Conservation (phyloP, 768 basidiomycete genomes). For the Rhizopogon roseolus region DNA sequence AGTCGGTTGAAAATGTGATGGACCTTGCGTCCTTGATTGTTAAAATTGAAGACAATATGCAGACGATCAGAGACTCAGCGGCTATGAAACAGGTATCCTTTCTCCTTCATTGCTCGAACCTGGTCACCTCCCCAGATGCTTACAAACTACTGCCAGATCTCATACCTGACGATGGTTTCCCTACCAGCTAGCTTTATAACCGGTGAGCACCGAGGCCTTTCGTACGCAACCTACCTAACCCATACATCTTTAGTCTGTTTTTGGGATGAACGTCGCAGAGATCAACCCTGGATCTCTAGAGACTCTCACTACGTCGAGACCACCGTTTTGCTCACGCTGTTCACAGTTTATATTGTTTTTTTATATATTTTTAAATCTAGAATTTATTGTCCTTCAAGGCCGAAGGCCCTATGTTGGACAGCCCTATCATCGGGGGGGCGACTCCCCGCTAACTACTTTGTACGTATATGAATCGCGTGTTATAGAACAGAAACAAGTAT, state of each 20-base stretch:
- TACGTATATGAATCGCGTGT: too few species aligned
- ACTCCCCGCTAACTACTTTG: too few species aligned
- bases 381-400: too few species aligned
- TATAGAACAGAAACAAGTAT: too few species aligned
- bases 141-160: constrained; percentile 13
- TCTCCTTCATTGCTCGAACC: constrained; percentile 8
- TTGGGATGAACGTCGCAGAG: constrained; percentile 55
- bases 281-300: constrained; percentile 29
- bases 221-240: not conserved
- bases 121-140: constrained; percentile 14
- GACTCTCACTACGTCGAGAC: constrained; percentile 37
- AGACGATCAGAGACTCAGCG: constrained; percentile 34
- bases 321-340: constrained; percentile 42
- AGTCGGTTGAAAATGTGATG: constrained; percentile 29
- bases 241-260: constrained; percentile 32
- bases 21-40: constrained; percentile 48
- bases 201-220: constrained; percentile 13
- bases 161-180: constrained; percentile 61
- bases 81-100: constrained; percentile 28
- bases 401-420: too few species aligned
- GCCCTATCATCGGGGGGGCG: too few species aligned
- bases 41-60: constrained; percentile 50
- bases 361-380: too few species aligned
- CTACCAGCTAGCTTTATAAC: constrained; percentile 47
- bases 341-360: constrained; percentile 54